Base-by-base conservation (phyloP, 1,139 yeast species). In the Geotrichum candidum region DNA sequence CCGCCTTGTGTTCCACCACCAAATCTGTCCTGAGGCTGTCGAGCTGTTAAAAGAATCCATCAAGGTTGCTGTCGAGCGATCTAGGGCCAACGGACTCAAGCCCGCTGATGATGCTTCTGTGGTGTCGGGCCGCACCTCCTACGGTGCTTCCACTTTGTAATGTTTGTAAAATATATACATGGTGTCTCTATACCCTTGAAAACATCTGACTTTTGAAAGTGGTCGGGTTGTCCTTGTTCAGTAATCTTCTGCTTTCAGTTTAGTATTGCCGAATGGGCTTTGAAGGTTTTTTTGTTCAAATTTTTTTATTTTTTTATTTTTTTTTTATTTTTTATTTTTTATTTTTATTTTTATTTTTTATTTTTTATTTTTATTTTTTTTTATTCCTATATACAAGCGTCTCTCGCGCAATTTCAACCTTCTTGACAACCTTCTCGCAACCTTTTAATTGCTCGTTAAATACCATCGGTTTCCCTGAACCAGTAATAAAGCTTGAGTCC, bases 1-100 rank as follows among this genome's bases (percentile, higher is more conserved):
- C 25, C 80, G 96, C 69, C 76, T 92, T 59, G 94, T 96, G 1
- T 87, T 91, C 80, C 97, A 90, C 73, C 90, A 87, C 76, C 97
- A 91, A 75, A 82, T 84, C 63, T 78, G 86, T 48, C 81, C 80
- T 48, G 85, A 85, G 61, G 82, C 90, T 60, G 81, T 90, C 58
- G 92, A 87, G 62, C 80, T 77, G 55, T 79, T 89, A 60, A 88
- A 87, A 71, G 70, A 73, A 60, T 87, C 88, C 13, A 75, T 89
- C 51, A 70, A 78, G 59, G 89, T 86, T 67, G 82, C 89, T 57
- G 79, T 77, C 69, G 79, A 82, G 63, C 78, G 82, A 68, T 79
- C 85, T 9, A 53, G 57, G 15, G 63, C 54, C 7, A 46, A 35
- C 10, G 64, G 64, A 4, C 15, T 62, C 27, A 50, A 18, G 31